These are phyloP conservation scores for Venturia oleaginea DNA, from an alignment of 2,329 filamentous ascomycete species.

Conservation along the genomic window DNA sequence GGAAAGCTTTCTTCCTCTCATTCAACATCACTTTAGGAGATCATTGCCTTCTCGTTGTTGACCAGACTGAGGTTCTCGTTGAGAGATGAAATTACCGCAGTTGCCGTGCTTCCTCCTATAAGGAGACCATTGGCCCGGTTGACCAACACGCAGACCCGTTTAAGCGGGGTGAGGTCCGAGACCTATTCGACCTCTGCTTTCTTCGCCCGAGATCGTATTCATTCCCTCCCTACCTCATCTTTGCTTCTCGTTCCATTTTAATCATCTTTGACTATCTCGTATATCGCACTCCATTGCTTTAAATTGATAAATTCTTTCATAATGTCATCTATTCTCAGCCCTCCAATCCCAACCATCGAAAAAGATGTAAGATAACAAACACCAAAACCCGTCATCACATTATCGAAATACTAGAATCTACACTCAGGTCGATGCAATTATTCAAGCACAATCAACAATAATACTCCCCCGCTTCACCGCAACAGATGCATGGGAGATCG, in stretches of 20 bases:
- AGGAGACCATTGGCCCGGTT: not conserved
- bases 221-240: not conserved
- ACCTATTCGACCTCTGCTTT: not conserved
- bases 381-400: not conserved
- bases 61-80: too few species aligned
- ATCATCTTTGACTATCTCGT: too few species aligned
- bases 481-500: conserved; percentile 56
- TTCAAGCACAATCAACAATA: conserved; percentile 17
- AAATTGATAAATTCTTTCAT: not conserved
- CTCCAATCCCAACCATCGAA: not conserved
- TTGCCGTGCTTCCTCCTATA: not conserved
- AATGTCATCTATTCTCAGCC: not conserved
- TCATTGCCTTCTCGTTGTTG: too few species aligned
- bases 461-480: conserved; percentile 50
- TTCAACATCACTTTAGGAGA: too few species aligned
- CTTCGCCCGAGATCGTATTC: too few species aligned
- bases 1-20: too few species aligned
- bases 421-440: not conserved
- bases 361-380: not conserved
- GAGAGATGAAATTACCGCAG: too few species aligned
- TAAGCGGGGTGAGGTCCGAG: not conserved
- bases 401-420: too few species aligned
- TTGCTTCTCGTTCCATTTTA: too few species aligned
- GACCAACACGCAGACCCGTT: not conserved
- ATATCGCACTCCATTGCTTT: too few species aligned